Percentiles rank a stretch among this genome's conserved stretches.
These are phyloP conservation scores for Turritis glabra DNA, from an alignment of 345 rosid species.

Conservation along the genomic window DNA sequence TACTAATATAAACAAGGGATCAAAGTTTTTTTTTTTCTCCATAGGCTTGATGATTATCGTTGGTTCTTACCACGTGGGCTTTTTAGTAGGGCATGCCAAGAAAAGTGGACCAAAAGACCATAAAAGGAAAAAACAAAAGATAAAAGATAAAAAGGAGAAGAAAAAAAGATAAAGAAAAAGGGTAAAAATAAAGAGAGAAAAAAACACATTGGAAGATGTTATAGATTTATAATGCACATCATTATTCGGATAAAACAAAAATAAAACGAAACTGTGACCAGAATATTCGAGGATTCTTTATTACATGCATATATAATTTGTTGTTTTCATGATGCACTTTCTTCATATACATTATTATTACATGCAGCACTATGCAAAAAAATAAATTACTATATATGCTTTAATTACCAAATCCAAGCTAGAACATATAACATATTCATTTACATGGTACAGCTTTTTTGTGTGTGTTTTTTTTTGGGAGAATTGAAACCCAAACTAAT, in stretches of 20 bases:
- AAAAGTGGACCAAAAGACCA: conserved; percentile 44
- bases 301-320: conserved; percentile 15
- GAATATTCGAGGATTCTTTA: conserved; percentile 30
- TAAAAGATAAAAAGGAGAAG: background rate
- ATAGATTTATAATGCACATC: background rate
- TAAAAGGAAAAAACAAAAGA: background rate
- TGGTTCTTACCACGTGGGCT: conserved; percentile 37
- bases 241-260: conserved; percentile 25
- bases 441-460: background rate
- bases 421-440: background rate
- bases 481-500: background rate
- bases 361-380: background rate
- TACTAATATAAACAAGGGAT: background rate
- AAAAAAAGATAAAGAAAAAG: conserved; percentile 18
- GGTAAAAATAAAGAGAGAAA: background rate
- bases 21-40: conserved; percentile 15
- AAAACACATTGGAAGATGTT: conserved; percentile 30
- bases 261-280: background rate
- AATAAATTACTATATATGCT: background rate
- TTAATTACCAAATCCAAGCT: background rate
- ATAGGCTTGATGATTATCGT: conserved; percentile 38
- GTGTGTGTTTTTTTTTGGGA: background rate
- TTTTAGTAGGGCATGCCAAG: conserved; percentile 32
- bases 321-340: conserved; percentile 23
- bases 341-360: background rate